Evolutionary conservation across 2,329 filamentous ascomycete genomes (phyloP).

Genomic region (Knoxdaviesia proteae): DNA sequence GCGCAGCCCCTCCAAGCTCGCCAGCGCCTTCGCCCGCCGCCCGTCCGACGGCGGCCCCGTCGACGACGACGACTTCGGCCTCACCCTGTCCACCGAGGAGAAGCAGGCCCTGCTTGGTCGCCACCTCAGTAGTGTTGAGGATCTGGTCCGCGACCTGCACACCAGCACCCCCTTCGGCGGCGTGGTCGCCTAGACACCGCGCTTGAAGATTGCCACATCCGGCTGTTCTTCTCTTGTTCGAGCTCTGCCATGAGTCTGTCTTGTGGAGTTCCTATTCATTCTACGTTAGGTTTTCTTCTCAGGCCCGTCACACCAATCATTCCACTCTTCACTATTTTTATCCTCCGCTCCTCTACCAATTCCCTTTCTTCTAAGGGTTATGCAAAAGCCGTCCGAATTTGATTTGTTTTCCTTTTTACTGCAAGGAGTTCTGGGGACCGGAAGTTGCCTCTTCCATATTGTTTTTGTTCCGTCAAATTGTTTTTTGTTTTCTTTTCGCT

Average conservation of each 20-base stretch:
- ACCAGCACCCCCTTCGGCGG: slow-evolving; percentile 59
- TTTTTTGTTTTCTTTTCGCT: neutral
- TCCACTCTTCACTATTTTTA: neutral
- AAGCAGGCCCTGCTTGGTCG: slow-evolving; percentile 62
- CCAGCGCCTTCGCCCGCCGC: slow-evolving; percentile 28
- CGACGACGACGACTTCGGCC: slow-evolving; percentile 14
- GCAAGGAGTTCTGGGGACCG: neutral
- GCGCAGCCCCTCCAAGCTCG: slow-evolving; percentile 48
- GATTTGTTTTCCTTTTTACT: neutral
- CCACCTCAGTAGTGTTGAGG: slow-evolving; percentile 66
- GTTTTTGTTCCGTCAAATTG: neutral
- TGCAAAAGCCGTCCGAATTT: too few species aligned
- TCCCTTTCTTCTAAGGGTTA: too few species aligned
- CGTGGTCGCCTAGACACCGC: slow-evolving; percentile 21
- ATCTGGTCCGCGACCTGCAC: slow-evolving; percentile 64
- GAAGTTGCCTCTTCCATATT: neutral
- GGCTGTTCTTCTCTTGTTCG: slow-evolving; percentile 8
- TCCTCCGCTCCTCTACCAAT: neutral
- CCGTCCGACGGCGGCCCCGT: slow-evolving; percentile 11
- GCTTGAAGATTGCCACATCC: slow-evolving; percentile 5
- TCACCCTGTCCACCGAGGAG: slow-evolving; percentile 51
- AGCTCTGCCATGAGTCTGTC: neutral
- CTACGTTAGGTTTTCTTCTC: neutral
- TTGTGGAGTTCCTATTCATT: neutral
- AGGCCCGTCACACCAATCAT: neutral